Conservation (phyloP, 257 asterid species). For the Salvia miltiorrhiza region DNA sequence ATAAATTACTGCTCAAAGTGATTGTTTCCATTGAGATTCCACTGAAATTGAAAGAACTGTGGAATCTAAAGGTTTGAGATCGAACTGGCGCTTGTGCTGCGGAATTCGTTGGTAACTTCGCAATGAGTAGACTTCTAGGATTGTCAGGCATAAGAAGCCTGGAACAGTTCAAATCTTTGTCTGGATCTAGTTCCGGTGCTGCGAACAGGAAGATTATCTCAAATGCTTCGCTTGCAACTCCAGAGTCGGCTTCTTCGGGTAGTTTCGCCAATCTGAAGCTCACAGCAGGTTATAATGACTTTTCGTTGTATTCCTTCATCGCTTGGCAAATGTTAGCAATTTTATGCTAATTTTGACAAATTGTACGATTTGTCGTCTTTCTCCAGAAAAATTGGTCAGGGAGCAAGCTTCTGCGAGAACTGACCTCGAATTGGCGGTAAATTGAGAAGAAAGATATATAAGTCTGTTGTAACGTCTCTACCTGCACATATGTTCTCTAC, state of each 20-base stretch:
- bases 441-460: background rate
- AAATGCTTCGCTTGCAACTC: constrained; percentile 39
- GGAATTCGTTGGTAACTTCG: constrained; percentile 27
- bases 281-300: constrained; percentile 62
- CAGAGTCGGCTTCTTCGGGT: constrained; percentile 59
- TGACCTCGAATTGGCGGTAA: constrained; percentile 87
- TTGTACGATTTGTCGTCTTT: constrained; percentile 6
- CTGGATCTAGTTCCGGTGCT: constrained; percentile 48
- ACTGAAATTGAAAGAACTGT: background rate
- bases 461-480: constrained; percentile 1
- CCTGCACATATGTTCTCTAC: constrained; percentile 7
- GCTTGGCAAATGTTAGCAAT: background rate
- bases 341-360: background rate
- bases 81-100: constrained; percentile 10
- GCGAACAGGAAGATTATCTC: constrained; percentile 40
- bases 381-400: constrained; percentile 80
- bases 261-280: constrained; percentile 83
- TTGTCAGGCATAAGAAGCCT: constrained; percentile 66
- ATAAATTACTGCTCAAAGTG: background rate
- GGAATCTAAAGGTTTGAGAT: constrained; percentile 9
- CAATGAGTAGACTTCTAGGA: constrained; percentile 68
- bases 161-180: constrained; percentile 47
- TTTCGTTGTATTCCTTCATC: background rate
- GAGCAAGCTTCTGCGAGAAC: constrained; percentile 91
- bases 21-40: background rate